Percentiles rank a stretch among this genome's conserved stretches.
Evolutionary conservation across 2,329 filamentous ascomycete genomes (phyloP).

Genomic region (Monosporascus sp.): DNA sequence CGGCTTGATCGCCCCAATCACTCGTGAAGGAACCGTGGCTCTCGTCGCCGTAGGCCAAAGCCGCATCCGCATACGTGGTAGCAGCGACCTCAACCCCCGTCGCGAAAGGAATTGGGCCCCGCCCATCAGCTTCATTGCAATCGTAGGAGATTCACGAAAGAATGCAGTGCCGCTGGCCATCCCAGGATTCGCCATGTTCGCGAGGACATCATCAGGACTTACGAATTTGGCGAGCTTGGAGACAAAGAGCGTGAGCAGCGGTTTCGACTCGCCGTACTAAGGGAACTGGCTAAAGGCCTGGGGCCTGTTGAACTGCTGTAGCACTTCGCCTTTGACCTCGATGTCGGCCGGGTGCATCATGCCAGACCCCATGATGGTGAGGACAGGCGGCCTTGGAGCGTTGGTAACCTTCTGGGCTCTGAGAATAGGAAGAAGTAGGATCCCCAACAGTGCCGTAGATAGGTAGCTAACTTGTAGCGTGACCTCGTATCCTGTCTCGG

Average conservation of each 20-base stretch:
- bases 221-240: constrained; percentile 14
- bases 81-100: constrained; percentile 7
- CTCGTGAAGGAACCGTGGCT: constrained; percentile 9
- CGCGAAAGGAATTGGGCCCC: constrained; percentile 3
- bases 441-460: constrained; percentile 27
- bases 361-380: constrained; percentile 24
- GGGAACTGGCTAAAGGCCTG: constrained; percentile 4
- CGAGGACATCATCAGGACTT: constrained; percentile 10
- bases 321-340: constrained; percentile 7
- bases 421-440: constrained; percentile 26
- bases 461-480: constrained; percentile 36
- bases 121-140: background rate
- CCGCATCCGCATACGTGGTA: constrained; percentile 15
- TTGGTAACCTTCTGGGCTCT: constrained; percentile 6
- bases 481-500: constrained; percentile 32
- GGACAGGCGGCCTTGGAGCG: constrained; percentile 7
- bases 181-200: constrained; percentile 18
- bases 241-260: constrained; percentile 15
- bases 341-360: constrained; percentile 13
- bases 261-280: constrained; percentile 18
- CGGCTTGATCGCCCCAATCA: constrained; percentile 12
- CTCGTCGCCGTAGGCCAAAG: constrained; percentile 9
- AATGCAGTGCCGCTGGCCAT: constrained; percentile 8
- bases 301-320: constrained; percentile 8
- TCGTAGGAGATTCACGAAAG: constrained; percentile 1